Evolutionary conservation across 306 rosid genomes (phyloP), one percentile per base, ranked within the genome.

Genomic region (Vigna nakashimae): DNA sequence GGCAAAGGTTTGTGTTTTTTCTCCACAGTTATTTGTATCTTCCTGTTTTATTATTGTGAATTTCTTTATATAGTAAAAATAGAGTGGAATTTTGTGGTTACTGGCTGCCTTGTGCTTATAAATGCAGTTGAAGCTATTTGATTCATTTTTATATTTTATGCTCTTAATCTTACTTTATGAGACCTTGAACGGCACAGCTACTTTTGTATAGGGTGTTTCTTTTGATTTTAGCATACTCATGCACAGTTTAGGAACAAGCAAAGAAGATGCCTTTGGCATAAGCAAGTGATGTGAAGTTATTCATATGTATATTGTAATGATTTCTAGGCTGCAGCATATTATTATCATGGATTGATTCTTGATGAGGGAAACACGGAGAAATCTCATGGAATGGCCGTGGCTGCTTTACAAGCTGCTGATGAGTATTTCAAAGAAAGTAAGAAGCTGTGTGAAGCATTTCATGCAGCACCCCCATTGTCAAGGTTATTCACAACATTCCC

Each of bases 321-420:
- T 78, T 84, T 80, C 80, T 87, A 96, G 99, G 97, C 99, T 82
- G 97, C 91, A 6, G 99, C 99, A 49, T 96, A 96, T 75, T 96
- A 96, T 83, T 96, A 96, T 80, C 99, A 96, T 62, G 99, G 99
- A 43, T 78, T 91, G 82, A 96, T 93, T 84, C 99, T 96, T 73
- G 99, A 96, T 68, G 99, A 96, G 90, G 99, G 99, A 51, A 92
- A 96, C 85, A 96, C 98, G 1, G 99, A 96, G 85, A 91, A 93
- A 69, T 91, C 93, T 69, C 98, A 96, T 62, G 98, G 96, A 69
- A 91, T 91, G 97, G 99, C 99, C 78, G 99, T 90, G 57, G 98
- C 99, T 60, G 97, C 99, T 78, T 83, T 96, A 83, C 98, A 96
- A 87, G 99, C 99, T 9, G 91, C 98, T 0, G 99, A 96, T 30